These are phyloP conservation scores for Sphaerulina musiva DNA, from an alignment of 2,329 filamentous ascomycete species.

Conservation along the genomic window DNA sequence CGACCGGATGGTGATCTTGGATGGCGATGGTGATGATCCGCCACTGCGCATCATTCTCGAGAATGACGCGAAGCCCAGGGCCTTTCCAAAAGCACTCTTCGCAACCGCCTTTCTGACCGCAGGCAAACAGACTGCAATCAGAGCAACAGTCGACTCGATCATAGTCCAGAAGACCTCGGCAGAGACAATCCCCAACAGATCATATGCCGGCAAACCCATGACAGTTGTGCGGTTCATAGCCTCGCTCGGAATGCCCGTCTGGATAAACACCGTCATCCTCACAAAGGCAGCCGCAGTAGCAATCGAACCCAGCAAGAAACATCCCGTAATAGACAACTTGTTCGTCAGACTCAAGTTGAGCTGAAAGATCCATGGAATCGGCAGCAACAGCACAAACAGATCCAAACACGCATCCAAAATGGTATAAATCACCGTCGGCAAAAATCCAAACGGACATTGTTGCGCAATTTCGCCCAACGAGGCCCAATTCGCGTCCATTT, in stretches of 20 bases:
- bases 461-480: constrained; percentile 13
- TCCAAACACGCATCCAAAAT: constrained; percentile 15
- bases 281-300: constrained; percentile 16
- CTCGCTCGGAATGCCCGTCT: constrained; percentile 13
- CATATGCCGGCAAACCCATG: constrained; percentile 12
- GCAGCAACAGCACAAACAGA: constrained; percentile 13
- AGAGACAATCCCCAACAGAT: constrained; percentile 18
- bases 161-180: constrained; percentile 17
- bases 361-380: constrained; percentile 15
- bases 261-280: constrained; percentile 14
- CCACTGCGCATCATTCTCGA: constrained; percentile 3
- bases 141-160: constrained; percentile 13
- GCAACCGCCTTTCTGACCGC: constrained; percentile 8
- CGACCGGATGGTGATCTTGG: not conserved
- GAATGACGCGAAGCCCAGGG: constrained; percentile 1
- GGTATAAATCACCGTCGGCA: constrained; percentile 16
- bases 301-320: constrained; percentile 12
- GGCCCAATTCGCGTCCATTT: constrained; percentile 12
- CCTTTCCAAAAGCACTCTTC: constrained; percentile 9
- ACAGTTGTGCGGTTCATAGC: constrained; percentile 12
- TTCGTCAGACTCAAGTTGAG: constrained; percentile 12
- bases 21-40: not conserved
- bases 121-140: constrained; percentile 14
- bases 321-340: constrained; percentile 13
- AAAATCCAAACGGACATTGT: constrained; percentile 14